phyloP scores from a whole-genome alignment of 768 basidiomycete species.

The Boletus tomentosulus region DNA sequence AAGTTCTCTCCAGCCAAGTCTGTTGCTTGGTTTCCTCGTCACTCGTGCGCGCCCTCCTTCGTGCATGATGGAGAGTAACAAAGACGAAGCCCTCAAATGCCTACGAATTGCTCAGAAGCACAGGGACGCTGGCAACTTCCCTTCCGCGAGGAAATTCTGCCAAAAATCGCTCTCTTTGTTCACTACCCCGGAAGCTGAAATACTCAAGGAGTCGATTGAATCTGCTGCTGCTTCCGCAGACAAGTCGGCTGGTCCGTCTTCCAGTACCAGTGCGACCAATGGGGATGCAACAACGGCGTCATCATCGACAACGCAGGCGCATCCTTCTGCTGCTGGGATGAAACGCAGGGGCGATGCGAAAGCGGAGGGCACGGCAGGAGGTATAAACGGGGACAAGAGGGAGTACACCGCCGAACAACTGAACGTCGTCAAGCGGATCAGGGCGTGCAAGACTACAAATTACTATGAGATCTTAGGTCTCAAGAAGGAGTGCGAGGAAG shows the following conservation, averaged over 20 bases:
- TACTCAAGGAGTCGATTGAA: conserved; percentile 65
- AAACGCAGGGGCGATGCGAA: conserved; percentile 52
- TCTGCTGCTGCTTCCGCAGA: conserved; percentile 39
- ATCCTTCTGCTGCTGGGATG: conserved; percentile 69
- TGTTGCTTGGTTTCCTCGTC: conserved; percentile 3
- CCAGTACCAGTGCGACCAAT: conserved; percentile 31
- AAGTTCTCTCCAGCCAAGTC: not conserved
- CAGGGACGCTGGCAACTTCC: conserved; percentile 62
- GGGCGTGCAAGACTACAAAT: conserved; percentile 79
- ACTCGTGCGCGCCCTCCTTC: conserved; percentile 4
- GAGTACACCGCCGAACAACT: conserved; percentile 85
- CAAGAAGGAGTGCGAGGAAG: conserved; percentile 77
- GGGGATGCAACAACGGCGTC: conserved; percentile 36
- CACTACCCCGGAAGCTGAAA: conserved; percentile 68
- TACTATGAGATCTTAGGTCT: conserved; percentile 91
- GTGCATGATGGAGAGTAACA: conserved; percentile 74
- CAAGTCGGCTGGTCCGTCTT: conserved; percentile 38
- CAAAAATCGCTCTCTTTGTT: conserved; percentile 84
- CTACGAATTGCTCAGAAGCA: conserved; percentile 76
- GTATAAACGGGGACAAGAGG: conserved; percentile 69
- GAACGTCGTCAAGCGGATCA: conserved; percentile 80
- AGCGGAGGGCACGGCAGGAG: conserved; percentile 50
- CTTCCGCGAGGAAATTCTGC: conserved; percentile 83
- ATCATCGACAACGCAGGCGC: conserved; percentile 57
- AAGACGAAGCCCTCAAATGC: conserved; percentile 83